These are phyloP conservation scores for Elongisporangium undulatum DNA, from an alignment of 352 stramenopile genomes.

Conservation along the genomic window DNA sequence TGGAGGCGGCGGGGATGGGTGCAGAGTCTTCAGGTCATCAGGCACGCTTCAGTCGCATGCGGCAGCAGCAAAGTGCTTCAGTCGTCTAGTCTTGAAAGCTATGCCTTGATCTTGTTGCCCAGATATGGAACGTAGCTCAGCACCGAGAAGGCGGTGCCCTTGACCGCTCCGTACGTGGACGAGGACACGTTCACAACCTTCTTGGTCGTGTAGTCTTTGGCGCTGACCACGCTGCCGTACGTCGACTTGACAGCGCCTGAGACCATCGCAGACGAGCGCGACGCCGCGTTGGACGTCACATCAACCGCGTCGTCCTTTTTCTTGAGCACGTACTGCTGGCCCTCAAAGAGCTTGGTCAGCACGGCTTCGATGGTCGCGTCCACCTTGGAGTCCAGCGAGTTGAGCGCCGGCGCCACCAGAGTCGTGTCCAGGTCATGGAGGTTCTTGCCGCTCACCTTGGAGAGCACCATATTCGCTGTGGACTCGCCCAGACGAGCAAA, in stretches of 20 bases:
- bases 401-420: constrained; percentile 39
- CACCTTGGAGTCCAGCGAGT: constrained; percentile 61
- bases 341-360: constrained; percentile 43
- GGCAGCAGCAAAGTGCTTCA: too few relatives aligned
- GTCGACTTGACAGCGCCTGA: too few relatives aligned
- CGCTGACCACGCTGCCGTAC: constrained; percentile 37
- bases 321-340: constrained; percentile 58
- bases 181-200: constrained; percentile 64
- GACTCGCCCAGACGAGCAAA: constrained; percentile 63
- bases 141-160: constrained; percentile 40
- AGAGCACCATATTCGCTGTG: constrained; percentile 57
- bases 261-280: constrained; percentile 30
- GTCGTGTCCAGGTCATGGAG: constrained; percentile 51
- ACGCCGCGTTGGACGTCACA: constrained; percentile 24
- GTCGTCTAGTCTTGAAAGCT: too few relatives aligned
- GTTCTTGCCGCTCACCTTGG: constrained; percentile 53
- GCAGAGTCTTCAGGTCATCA: too few relatives aligned
- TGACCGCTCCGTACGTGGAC: constrained; percentile 55
- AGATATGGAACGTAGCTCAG: constrained; percentile 58
- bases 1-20: too few relatives aligned
- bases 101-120: too few relatives aligned
- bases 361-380: constrained; percentile 50
- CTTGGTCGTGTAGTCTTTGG: constrained; percentile 60
- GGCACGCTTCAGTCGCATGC: too few relatives aligned
- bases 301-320: constrained; percentile 58